Evolutionary conservation across 306 rosid species (phyloP), one percentile per base, ranked within the genome.

Genomic region (Fragaria vesca): DNA sequence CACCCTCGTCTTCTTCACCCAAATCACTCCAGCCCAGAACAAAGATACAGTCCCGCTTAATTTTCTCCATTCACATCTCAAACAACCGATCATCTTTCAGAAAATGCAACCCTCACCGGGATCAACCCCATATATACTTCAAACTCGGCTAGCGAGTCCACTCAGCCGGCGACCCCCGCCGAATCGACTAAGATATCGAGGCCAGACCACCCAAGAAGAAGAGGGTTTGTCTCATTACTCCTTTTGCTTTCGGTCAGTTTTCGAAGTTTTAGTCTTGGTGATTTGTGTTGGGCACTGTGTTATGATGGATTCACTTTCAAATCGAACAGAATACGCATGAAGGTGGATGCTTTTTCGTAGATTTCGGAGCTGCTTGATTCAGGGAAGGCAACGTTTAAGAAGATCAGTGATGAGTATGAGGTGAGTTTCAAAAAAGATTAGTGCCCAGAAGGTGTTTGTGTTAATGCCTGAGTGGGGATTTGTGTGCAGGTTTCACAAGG

Each of bases 311-410:
- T 24, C 24, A 24, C 24, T 24, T 24, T 24, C 24, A 24, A 24
- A 24, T 24, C 24, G 24, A 24, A 24, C 24, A 24, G 24, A 24
- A 24, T 24, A 24, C 24, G 24, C 24, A 24, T 24, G 24, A 24
- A 24, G 24, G 66, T 72, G 62, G 50, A 48, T 6, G 30, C 68
- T 57, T 57, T 82, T 17, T 3, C 71, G 80, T 46, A 90, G 98
- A 93, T 94, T 6, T 94, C 94, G 66, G 94, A 90, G 86, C 88
- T 89, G 30, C 83, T 94, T 67, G 91, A 90, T 70, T 88, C 96
- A 2, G 96, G 93, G 83, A 92, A 89, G 86, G 69, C 88, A 3
- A 84, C 76, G 83, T 80, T 90, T 24, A 89, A 89, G 87, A 91
- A 89, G 32, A 30, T 30, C 32, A 30, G 32, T 30, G 32, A 30